Percentiles rank a stretch among this genome's conserved stretches.
These are phyloP conservation scores for Kuraishia borneana DNA, from an alignment of 805 yeast species.

Conservation along the genomic window DNA sequence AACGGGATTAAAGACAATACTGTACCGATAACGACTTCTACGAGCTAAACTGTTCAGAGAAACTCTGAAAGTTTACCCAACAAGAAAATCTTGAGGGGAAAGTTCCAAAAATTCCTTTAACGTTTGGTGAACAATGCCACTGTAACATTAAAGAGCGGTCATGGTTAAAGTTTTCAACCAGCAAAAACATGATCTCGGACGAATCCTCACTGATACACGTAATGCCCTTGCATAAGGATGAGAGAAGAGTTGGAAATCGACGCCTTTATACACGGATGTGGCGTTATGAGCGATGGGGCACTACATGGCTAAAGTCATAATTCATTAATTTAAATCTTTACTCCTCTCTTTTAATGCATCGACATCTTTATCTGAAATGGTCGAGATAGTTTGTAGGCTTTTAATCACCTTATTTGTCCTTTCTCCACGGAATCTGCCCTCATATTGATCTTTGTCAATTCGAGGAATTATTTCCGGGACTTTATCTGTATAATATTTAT, in stretches of 20 bases:
- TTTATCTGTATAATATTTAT: too few species aligned
- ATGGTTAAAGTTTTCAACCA: conserved; percentile 99
- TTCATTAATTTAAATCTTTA: too few species aligned
- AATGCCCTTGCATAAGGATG: conserved; percentile 99
- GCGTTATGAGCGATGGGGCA: neutral
- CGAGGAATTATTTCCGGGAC: too few species aligned
- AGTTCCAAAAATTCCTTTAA: conserved; percentile 71
- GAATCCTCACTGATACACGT: conserved; percentile 99
- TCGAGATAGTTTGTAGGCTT: too few species aligned
- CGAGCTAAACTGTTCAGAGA: neutral
- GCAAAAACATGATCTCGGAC: conserved; percentile 99
- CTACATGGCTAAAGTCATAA: too few species aligned
- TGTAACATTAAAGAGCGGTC: conserved; percentile 57
- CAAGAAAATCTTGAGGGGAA: too few species aligned
- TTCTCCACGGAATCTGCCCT: too few species aligned
- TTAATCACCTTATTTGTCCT: too few species aligned
- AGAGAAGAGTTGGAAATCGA: conserved; percentile 14
- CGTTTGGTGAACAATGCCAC: conserved; percentile 32
- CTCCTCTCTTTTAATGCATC: neutral
- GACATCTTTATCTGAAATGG: neutral
- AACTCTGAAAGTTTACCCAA: conserved; percentile 5
- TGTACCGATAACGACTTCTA: too few species aligned
- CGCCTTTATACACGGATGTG: neutral
- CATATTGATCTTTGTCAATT: too few species aligned
- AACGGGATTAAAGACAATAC: neutral